phyloP scores from a whole-genome alignment of 768 basidiomycete species.

The Butyriboletus loyo region DNA sequence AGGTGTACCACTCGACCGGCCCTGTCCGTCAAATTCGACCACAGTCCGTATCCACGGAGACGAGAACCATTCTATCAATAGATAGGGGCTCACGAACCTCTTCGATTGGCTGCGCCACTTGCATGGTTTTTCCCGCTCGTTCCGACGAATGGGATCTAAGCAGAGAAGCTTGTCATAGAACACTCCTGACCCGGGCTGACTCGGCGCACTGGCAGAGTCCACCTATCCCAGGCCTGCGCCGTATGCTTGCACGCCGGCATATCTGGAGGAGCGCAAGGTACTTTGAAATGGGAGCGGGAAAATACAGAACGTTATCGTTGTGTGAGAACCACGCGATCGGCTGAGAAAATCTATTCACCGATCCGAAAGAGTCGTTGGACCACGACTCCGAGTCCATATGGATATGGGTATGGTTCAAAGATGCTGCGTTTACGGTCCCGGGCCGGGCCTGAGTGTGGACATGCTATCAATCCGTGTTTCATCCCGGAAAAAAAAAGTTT shows the following conservation, averaged over 20 bases:
- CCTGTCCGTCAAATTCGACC: not conserved
- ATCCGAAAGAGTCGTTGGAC: not conserved
- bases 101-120: not conserved
- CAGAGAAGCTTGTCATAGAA: too few species aligned
- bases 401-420: not conserved
- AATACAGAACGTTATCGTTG: not conserved
- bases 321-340: not conserved
- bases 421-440: not conserved
- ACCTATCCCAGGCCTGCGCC: too few species aligned
- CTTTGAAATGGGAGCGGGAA: not conserved
- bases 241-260: not conserved
- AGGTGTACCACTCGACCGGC: not conserved
- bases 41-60: not conserved
- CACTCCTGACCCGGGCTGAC: not conserved
- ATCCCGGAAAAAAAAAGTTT: not conserved
- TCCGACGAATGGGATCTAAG: not conserved
- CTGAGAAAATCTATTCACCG: not conserved
- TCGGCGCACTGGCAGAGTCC: not conserved
- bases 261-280: not conserved
- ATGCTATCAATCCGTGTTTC: not conserved
- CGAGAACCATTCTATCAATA: not conserved
- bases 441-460: not conserved
- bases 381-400: too few species aligned
- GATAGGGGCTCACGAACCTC: too few species aligned
- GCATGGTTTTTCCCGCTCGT: not conserved